phyloP scores from a whole-genome alignment of 73 alveolate genomes.

The Tetrahymena borealis region DNA sequence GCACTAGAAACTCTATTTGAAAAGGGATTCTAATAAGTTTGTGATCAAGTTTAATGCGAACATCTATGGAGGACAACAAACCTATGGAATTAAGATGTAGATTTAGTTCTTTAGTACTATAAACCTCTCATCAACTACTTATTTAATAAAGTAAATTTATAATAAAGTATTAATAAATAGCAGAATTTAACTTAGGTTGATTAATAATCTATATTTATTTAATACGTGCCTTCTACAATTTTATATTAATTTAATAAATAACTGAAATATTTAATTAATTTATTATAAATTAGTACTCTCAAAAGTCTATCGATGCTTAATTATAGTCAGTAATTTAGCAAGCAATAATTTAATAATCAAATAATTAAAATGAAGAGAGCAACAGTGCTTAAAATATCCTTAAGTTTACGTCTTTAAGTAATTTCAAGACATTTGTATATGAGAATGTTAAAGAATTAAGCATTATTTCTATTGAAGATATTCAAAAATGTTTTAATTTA shows the following conservation, averaged over 20 bases:
- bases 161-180: not conserved
- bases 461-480: not conserved
- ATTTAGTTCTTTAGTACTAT: not conserved
- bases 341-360: not conserved
- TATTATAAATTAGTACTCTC: not conserved
- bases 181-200: not conserved
- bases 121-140: not conserved
- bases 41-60: not conserved
- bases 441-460: not conserved
- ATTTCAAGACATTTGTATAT: not conserved
- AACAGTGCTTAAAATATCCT: not conserved
- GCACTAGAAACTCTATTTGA: not conserved
- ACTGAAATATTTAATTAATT: too few species aligned
- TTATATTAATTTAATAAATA: too few species aligned
- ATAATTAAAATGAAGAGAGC: not conserved
- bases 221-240: too few species aligned
- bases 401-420: not conserved
- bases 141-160: not conserved
- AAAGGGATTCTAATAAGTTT: not conserved
- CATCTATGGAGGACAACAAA: not conserved
- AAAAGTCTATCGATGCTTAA: not conserved
- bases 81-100: not conserved
- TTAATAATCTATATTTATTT: not conserved
- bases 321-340: not conserved
- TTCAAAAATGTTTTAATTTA: not conserved